Evolutionary conservation across 2,329 filamentous ascomycete species (phyloP).

Genomic region (Fusarium duplospermum): DNA sequence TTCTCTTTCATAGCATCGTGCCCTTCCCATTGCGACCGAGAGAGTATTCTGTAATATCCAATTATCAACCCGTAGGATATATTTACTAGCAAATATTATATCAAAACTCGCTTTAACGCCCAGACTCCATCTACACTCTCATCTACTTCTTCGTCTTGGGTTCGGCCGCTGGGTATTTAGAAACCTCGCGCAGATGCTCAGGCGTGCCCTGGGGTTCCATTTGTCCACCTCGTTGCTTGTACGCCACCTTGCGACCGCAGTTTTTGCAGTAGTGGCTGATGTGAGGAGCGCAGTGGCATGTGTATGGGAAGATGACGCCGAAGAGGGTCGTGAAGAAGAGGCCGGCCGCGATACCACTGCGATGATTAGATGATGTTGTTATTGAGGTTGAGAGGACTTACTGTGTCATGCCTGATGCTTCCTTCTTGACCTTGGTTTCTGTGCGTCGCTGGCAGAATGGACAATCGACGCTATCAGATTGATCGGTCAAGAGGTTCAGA

Average conservation of each 20-base stretch:
- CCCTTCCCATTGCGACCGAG: not conserved
- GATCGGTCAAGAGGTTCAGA: constrained; percentile 39
- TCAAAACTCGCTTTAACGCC: constrained; percentile 5
- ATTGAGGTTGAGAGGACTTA: constrained; percentile 7
- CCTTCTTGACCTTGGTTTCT: constrained; percentile 36
- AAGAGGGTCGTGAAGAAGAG: constrained; percentile 42
- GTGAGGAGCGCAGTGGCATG: constrained; percentile 36
- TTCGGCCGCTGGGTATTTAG: constrained; percentile 33
- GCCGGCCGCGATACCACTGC: constrained; percentile 17
- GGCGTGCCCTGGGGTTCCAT: constrained; percentile 42
- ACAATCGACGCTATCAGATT: constrained; percentile 42
- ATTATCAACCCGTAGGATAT: not conserved
- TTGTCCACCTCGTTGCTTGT: constrained; percentile 15
- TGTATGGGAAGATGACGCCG: constrained; percentile 39
- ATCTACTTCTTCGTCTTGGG: constrained; percentile 12
- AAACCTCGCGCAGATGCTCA: constrained; percentile 41
- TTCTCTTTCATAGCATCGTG: not conserved
- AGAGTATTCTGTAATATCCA: not conserved
- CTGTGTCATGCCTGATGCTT: constrained; percentile 40
- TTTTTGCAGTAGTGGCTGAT: constrained; percentile 43
- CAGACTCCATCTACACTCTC: not conserved
- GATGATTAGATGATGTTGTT: not conserved
- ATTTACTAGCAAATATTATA: not conserved
- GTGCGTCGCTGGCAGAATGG: constrained; percentile 41
- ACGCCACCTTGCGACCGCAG: constrained; percentile 42